These are phyloP conservation scores for Diaporthe aspalathi DNA, from an alignment of 2,329 filamentous ascomycete genomes.

Conservation along the genomic window DNA sequence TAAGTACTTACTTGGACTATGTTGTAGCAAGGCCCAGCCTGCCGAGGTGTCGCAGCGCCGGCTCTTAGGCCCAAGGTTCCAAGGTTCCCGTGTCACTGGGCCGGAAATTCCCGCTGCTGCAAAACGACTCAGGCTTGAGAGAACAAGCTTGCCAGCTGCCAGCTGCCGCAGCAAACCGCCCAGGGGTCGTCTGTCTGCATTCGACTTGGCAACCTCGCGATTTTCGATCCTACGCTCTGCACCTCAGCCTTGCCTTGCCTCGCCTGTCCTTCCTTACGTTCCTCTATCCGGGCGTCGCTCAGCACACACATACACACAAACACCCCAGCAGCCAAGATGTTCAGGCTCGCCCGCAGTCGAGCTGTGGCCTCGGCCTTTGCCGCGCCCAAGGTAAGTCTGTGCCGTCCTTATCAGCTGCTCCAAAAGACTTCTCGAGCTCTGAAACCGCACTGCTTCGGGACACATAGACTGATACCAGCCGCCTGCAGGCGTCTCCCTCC, in stretches of 20 bases:
- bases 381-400: slow-evolving; percentile 75
- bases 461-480: slow-evolving; percentile 37
- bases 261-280: not conserved
- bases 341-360: slow-evolving; percentile 85
- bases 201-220: slow-evolving; percentile 31
- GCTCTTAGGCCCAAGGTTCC: not conserved
- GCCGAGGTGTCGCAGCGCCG: slow-evolving; percentile 5
- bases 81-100: slow-evolving; percentile 20
- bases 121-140: slow-evolving; percentile 20
- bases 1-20: not conserved
- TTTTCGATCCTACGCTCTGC: slow-evolving; percentile 38
- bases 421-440: slow-evolving; percentile 18
- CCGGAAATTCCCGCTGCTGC: slow-evolving; percentile 32
- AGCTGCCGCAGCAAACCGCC: no score
- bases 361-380: slow-evolving; percentile 83
- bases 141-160: slow-evolving; percentile 22
- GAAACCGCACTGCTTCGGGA: slow-evolving; percentile 4
- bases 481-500: slow-evolving; percentile 57
- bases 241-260: slow-evolving; percentile 37
- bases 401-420: slow-evolving; percentile 28
- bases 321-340: slow-evolving; percentile 70
- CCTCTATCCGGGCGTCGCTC: slow-evolving; percentile 29
- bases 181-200: not conserved
- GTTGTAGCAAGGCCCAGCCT: not conserved
- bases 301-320: slow-evolving; percentile 39